Evolutionary conservation across 768 basidiomycete species (phyloP).

Genomic region (Lepiota venenata): DNA sequence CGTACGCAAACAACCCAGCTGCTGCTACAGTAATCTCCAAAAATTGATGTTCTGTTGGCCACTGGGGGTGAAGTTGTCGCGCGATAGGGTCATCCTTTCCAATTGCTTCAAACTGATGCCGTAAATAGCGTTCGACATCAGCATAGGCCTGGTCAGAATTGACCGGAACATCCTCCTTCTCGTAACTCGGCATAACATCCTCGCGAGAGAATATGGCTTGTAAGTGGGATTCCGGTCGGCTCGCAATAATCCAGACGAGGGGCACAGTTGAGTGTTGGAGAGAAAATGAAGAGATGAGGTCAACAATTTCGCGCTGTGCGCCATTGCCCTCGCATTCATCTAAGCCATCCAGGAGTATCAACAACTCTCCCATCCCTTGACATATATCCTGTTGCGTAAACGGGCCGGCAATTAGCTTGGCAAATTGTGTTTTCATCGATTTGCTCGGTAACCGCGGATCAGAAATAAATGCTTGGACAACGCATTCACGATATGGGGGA

Average conservation of each 20-base stretch:
- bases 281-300: not conserved
- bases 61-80: not conserved
- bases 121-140: too few species aligned
- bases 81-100: not conserved
- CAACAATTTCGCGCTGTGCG: not conserved
- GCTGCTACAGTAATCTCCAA: not conserved
- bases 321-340: not conserved
- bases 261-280: not conserved
- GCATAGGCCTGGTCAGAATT: not conserved
- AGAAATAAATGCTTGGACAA: too few species aligned
- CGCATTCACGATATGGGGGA: too few species aligned
- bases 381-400: not conserved
- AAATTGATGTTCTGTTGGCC: not conserved
- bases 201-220: not conserved
- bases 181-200: too few species aligned
- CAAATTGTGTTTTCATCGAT: too few species aligned
- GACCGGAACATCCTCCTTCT: not conserved
- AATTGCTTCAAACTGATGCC: not conserved
- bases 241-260: not conserved
- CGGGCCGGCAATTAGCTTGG: not conserved
- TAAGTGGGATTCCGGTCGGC: constrained; percentile 1
- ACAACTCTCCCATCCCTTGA: not conserved
- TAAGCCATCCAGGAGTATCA: too few species aligned
- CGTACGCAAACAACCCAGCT: not conserved
- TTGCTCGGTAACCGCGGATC: too few species aligned